Conservation (phyloP, 257 asterid species). For the Primulina huaijiensis region DNA sequence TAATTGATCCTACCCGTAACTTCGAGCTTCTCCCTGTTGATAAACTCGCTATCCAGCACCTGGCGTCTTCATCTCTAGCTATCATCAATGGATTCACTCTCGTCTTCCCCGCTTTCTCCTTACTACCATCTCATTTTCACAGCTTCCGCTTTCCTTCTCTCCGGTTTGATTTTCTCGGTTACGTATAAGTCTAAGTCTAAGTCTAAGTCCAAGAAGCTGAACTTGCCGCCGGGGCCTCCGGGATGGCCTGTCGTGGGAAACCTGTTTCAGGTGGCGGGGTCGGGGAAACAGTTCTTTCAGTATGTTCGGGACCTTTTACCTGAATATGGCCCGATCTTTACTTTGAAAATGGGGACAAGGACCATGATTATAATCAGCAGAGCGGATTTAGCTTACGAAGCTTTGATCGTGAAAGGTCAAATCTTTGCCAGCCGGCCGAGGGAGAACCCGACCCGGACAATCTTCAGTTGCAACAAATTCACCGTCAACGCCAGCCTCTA, state of each 20-base stretch:
- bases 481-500: slow-evolving; percentile 75
- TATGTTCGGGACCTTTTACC: slow-evolving; percentile 63
- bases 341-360: slow-evolving; percentile 76
- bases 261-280: slow-evolving; percentile 80
- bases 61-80: background rate
- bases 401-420: slow-evolving; percentile 63
- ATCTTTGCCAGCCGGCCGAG: slow-evolving; percentile 75
- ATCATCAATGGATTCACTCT: slow-evolving; percentile 40
- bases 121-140: slow-evolving; percentile 63
- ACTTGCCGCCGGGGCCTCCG: slow-evolving; percentile 89
- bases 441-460: slow-evolving; percentile 72
- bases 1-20: slow-evolving; percentile 40
- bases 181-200: slow-evolving; percentile 29
- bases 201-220: slow-evolving; percentile 43
- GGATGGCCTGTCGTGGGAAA: slow-evolving; percentile 87
- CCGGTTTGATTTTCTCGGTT: slow-evolving; percentile 44
- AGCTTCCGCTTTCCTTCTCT: slow-evolving; percentile 46
- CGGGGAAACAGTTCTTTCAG: slow-evolving; percentile 74
- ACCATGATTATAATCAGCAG: slow-evolving; percentile 67
- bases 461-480: slow-evolving; percentile 85
- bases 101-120: slow-evolving; percentile 44
- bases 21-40: slow-evolving; percentile 34
- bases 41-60: slow-evolving; percentile 17
- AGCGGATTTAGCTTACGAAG: slow-evolving; percentile 61
- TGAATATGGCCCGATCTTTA: slow-evolving; percentile 64